Base-by-base conservation (phyloP, 2,329 filamentous ascomycete genomes). In the Cercospora zeae-maydis region DNA sequence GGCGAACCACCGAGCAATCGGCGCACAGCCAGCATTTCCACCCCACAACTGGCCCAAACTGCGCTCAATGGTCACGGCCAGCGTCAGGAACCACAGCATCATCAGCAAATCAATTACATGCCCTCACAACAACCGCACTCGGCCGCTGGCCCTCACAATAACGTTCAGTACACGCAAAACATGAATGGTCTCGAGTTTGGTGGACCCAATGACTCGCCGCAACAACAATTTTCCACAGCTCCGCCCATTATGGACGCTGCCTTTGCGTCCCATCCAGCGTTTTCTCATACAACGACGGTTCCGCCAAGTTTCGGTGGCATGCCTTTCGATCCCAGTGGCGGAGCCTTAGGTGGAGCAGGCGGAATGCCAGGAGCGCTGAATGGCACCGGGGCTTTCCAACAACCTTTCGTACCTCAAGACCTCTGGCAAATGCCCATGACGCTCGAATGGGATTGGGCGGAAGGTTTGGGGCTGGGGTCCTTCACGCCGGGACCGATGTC, bases 391-490 rank as follows among this genome's bases (percentile, higher is more conserved):
- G 74, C 81, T 16, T 92, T 93, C 73, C 89, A 93, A 71, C 90
- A 96, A 69, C 93, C 93, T 0, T 89, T 96, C 71, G 86, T 98
- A 21, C 93, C 95, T 4, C 92, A 93, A 71, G 95, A 98, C 77
- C 78, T 98, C 27, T 99, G 95, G 87, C 90, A 93, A 75, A 88
- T 98, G 85, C 93, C 93, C 1, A 96, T 96, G 88, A 96, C 91
- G 2, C 83, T 98, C 21, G 93, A 98, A 74, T 97, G 93, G 92
- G 92, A 89, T 68, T 90, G 87, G 88, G 85, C 79, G 2, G 81
- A 83, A 52, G 73, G 73, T 1, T 49, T 75, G n/a, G 72, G 72
- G 4, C 56, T 73, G 36, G 72, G 72, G 1, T 70, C 67, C 55
- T 74, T 75, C 55, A 71, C 73, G 8, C 70, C 71, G 4, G 72